phyloP scores from a whole-genome alignment of 257 asterid genomes.

The Solanum pimpinellifolium region DNA sequence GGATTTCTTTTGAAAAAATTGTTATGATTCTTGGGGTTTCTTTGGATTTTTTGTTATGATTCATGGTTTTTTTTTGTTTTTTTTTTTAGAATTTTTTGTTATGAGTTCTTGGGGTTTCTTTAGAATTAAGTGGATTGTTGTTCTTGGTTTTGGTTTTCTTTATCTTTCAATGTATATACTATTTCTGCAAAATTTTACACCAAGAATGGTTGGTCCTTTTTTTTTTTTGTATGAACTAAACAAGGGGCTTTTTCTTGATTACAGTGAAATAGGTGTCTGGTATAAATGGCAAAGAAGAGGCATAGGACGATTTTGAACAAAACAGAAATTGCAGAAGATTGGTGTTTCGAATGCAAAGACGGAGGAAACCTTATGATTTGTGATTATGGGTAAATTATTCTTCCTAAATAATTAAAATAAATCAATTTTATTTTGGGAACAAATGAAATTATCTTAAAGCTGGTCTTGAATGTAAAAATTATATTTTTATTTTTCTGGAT shows the following conservation, averaged over 20 bases:
- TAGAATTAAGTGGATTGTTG: neutral
- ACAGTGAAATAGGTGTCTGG: neutral
- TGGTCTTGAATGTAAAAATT: neutral
- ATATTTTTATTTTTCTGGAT: neutral
- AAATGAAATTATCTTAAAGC: neutral
- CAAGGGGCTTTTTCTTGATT: neutral
- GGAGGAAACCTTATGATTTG: conserved; percentile 65
- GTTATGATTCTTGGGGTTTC: neutral
- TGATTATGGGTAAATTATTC: conserved; percentile 36
- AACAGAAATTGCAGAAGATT: conserved; percentile 45
- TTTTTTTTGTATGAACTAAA: neutral
- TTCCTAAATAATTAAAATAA: neutral
- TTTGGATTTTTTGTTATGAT: neutral
- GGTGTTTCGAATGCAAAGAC: conserved; percentile 81
- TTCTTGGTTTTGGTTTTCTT: neutral
- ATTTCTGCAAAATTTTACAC: neutral
- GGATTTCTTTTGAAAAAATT: neutral
- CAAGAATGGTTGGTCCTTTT: neutral
- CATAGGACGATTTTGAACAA: conserved; percentile 19
- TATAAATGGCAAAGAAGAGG: conserved; percentile 19
- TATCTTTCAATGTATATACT: neutral
- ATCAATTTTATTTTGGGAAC: neutral
- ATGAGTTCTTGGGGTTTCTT: too few species aligned
- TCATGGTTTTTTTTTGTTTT: neutral
- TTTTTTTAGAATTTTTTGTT: neutral